These are phyloP conservation scores for Allomyces javanicus DNA, from an alignment of 192 early-diverging fungal species.

Conservation along the genomic window DNA sequence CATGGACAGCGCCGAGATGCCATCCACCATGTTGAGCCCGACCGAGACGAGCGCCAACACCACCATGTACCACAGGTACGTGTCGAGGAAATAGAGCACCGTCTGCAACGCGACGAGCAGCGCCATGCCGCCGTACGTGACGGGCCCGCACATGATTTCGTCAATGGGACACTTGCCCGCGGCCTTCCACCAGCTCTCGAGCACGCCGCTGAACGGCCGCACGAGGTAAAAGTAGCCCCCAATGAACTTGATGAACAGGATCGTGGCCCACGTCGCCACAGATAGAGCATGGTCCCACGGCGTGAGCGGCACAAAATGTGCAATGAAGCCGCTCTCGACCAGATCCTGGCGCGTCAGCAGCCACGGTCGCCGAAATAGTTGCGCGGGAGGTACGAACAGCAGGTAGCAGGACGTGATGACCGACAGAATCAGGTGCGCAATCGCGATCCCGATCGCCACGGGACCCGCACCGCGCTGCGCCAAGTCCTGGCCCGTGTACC, in stretches of 20 bases:
- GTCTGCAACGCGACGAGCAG: too few relatives aligned
- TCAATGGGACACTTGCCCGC: too few relatives aligned
- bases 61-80: conserved; percentile 69
- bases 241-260: conserved; percentile 54
- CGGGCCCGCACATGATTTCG: too few relatives aligned
- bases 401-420: conserved; percentile 42
- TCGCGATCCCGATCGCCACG: conserved; percentile 35
- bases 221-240: conserved; percentile 72
- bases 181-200: too few relatives aligned
- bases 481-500: conserved; percentile 7
- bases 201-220: conserved; percentile 33
- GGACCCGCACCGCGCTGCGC: conserved; percentile 9
- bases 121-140: too few relatives aligned
- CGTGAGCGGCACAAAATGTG: conserved; percentile 50
- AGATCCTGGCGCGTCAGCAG: conserved; percentile 17
- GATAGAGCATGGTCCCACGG: conserved; percentile 45
- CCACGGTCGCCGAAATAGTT: conserved; percentile 24
- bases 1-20: conserved; percentile 61
- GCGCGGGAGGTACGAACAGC: conserved; percentile 42
- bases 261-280: conserved; percentile 43
- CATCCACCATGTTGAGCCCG: conserved; percentile 49
- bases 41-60: conserved; percentile 69
- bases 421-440: conserved; percentile 47
- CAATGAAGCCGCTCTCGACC: conserved; percentile 39
- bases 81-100: conserved; percentile 62